phyloP scores from a whole-genome alignment of 352 stramenopile genomes.

The Phytophthora boehmeriae region DNA sequence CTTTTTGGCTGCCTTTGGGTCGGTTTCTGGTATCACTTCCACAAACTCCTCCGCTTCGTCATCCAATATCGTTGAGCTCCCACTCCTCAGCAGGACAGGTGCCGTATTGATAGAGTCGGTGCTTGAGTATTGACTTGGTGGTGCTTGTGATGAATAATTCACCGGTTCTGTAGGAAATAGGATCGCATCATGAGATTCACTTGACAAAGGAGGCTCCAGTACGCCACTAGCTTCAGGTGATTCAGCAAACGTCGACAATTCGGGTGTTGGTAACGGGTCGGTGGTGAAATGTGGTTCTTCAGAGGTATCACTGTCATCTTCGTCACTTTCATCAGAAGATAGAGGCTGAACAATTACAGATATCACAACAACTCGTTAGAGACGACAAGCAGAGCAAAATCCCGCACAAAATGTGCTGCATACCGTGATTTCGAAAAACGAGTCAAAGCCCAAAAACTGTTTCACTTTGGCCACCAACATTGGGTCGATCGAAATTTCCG shows the following conservation, averaged over 20 bases:
- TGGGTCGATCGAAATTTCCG: slow-evolving; percentile 46
- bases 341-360: slow-evolving; percentile 12
- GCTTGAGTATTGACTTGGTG: slow-evolving; percentile 24
- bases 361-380: neutral
- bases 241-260: slow-evolving; percentile 17
- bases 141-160: slow-evolving; percentile 17
- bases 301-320: slow-evolving; percentile 11
- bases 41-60: slow-evolving; percentile 64
- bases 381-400: neutral
- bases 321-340: slow-evolving; percentile 17
- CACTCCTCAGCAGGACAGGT: slow-evolving; percentile 27
- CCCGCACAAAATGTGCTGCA: slow-evolving; percentile 1
- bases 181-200: slow-evolving; percentile 12
- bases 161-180: slow-evolving; percentile 19
- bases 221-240: slow-evolving; percentile 11
- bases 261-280: slow-evolving; percentile 1
- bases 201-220: slow-evolving; percentile 7
- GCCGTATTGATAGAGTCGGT: slow-evolving; percentile 12
- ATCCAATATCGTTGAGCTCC: slow-evolving; percentile 35
- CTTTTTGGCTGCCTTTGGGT: slow-evolving; percentile 66
- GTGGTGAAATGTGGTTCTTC: neutral
- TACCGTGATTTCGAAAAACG: slow-evolving; percentile 74
- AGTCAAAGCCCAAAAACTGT: slow-evolving; percentile 67
- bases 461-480: slow-evolving; percentile 49
- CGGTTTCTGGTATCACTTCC: slow-evolving; percentile 53